These are phyloP conservation scores for Circinella umbellata DNA, from an alignment of 371 early-diverging fungal species.

Conservation along the genomic window DNA sequence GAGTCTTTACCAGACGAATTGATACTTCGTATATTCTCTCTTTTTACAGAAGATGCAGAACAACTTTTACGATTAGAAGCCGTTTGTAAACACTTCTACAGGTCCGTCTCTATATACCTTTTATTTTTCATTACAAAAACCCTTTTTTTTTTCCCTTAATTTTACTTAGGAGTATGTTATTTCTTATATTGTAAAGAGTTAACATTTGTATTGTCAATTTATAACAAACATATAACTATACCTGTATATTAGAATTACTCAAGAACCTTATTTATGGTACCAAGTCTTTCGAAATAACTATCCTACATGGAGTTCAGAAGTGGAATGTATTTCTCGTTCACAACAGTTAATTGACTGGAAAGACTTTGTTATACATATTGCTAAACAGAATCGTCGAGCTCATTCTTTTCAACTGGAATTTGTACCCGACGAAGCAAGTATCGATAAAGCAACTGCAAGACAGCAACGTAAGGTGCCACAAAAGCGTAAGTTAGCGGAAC, in stretches of 20 bases:
- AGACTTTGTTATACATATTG: slow-evolving; percentile 30
- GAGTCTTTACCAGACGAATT: slow-evolving; percentile 42
- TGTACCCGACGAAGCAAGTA: slow-evolving; percentile 25
- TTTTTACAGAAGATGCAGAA: slow-evolving; percentile 25
- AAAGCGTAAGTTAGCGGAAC: slow-evolving; percentile 18
- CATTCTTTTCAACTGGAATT: slow-evolving; percentile 24
- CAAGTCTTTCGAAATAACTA: slow-evolving; percentile 30
- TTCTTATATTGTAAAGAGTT: not conserved
- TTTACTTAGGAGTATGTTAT: not conserved
- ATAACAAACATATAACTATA: not conserved
- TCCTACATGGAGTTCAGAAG: slow-evolving; percentile 33
- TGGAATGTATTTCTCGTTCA: slow-evolving; percentile 24
- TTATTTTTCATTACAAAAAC: not conserved
- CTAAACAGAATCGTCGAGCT: slow-evolving; percentile 21
- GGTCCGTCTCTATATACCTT: slow-evolving; percentile 14
- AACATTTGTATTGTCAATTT: not conserved
- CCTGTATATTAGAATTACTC: slow-evolving; percentile 6
- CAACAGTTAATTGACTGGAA: slow-evolving; percentile 42
- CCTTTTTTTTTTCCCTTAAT: not conserved
- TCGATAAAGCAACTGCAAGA: slow-evolving; percentile 3
- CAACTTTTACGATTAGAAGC: slow-evolving; percentile 26
- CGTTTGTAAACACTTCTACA: slow-evolving; percentile 34
- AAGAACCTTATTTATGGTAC: slow-evolving; percentile 40
- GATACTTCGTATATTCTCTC: slow-evolving; percentile 31
- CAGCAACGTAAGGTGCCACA: slow-evolving; percentile 18